Conservation (phyloP, 257 asterid genomes). For the Solanum dulcamara region DNA sequence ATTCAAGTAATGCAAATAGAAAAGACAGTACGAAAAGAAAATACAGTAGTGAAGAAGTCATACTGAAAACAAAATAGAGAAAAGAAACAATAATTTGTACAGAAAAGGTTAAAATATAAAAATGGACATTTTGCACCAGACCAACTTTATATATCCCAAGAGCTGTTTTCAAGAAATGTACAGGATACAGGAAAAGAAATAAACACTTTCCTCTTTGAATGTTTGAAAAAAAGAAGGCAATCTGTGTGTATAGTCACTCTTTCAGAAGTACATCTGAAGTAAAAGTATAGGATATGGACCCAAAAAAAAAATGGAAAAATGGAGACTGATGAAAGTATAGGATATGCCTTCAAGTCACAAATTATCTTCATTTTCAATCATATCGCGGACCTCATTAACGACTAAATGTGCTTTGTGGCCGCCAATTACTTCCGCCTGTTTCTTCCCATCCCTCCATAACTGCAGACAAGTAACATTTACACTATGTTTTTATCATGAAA, state of each 20-base stretch:
- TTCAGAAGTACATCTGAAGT: neutral
- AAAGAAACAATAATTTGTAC: neutral
- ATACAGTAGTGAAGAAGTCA: neutral
- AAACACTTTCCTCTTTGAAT: neutral
- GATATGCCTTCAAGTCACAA: constrained; percentile 10
- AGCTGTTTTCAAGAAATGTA: neutral
- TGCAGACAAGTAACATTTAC: constrained; percentile 12
- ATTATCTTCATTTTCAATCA: constrained; percentile 54
- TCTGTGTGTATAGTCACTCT: neutral
- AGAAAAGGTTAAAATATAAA: neutral
- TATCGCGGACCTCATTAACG: constrained; percentile 63
- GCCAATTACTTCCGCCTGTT: constrained; percentile 79
- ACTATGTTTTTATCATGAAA: neutral
- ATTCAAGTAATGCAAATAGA: neutral
- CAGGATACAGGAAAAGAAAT: neutral
- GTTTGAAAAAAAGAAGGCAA: neutral
- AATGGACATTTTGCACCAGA: neutral
- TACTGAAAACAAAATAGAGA: neutral
- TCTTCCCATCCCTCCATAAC: constrained; percentile 85
- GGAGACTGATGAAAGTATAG: neutral
- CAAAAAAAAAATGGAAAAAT: neutral
- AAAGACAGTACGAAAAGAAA: neutral
- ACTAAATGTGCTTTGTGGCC: constrained; percentile 78
- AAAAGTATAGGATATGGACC: neutral
- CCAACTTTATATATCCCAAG: neutral